Conservation (phyloP, 108 stramenopile species). For the Pseudonitzschia pungens region DNA sequence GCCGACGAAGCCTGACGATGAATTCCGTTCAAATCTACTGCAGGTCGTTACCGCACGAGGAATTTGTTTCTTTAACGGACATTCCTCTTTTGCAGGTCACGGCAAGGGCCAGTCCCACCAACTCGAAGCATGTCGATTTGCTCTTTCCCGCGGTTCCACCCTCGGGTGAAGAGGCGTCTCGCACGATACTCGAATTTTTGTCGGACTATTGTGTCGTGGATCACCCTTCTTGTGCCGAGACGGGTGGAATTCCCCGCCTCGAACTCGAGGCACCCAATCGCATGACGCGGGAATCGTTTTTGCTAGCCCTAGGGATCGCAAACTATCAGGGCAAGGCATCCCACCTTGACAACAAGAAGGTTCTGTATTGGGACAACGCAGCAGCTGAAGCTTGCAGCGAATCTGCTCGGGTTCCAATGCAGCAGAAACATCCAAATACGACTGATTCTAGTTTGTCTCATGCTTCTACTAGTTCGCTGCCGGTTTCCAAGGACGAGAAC, state of each 20-base stretch:
- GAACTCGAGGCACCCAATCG: constrained; percentile 63
- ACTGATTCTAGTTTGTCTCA: not conserved
- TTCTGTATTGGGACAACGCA: constrained; percentile 30
- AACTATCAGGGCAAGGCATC: constrained; percentile 53
- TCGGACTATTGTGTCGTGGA: constrained; percentile 14
- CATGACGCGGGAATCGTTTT: constrained; percentile 61
- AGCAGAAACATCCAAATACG: not conserved
- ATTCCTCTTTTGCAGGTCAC: constrained; percentile 29
- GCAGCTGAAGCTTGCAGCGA: not conserved
- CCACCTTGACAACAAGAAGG: constrained; percentile 40
- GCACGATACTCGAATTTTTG: not conserved
- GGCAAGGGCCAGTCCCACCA: constrained; percentile 8
- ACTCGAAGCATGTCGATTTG: constrained; percentile 31
- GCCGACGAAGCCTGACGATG: not conserved
- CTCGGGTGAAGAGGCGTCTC: not conserved
- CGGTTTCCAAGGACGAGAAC: not conserved
- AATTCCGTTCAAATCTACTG: constrained; percentile 8
- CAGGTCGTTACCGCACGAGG: not conserved
- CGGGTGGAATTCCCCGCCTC: constrained; percentile 29
- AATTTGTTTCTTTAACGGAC: not conserved
- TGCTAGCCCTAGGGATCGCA: constrained; percentile 69
- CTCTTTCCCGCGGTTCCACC: constrained; percentile 13
- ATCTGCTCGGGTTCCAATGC: not conserved
- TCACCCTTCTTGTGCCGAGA: constrained; percentile 1
- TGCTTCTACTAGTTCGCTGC: not conserved